Conservation (phyloP, 1,284 basidiomycete species). For the Boletus mariae region DNA sequence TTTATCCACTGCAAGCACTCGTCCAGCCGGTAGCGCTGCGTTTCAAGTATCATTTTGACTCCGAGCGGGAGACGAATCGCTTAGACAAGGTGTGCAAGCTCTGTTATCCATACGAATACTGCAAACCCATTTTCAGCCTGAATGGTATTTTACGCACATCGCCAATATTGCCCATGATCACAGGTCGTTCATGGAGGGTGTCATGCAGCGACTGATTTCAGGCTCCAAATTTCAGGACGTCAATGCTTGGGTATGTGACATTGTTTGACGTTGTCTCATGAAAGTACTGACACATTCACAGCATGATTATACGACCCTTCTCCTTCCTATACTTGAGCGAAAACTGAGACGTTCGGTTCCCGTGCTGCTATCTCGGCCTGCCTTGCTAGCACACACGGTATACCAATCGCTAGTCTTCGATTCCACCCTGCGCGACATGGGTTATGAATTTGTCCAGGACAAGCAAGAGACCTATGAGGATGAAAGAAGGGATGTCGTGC, state of each 20-base stretch:
- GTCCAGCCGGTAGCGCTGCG: slow-evolving; percentile 80
- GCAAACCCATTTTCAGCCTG: slow-evolving; percentile 57
- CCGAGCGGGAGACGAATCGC: slow-evolving; percentile 82
- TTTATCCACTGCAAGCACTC: slow-evolving; percentile 84
- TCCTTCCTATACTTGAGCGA: slow-evolving; percentile 65
- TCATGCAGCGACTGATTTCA: slow-evolving; percentile 71
- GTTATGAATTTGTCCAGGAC: slow-evolving; percentile 50
- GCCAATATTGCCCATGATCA: slow-evolving; percentile 83
- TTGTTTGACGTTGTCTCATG: neutral
- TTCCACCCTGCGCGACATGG: slow-evolving; percentile 71
- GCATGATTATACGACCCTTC: slow-evolving; percentile 76
- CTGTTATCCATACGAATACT: neutral
- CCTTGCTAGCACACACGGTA: slow-evolving; percentile 91
- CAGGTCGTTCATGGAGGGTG: slow-evolving; percentile 68
- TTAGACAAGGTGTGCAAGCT: slow-evolving; percentile 74
- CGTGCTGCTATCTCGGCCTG: slow-evolving; percentile 70
- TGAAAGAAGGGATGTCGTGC: slow-evolving; percentile 37
- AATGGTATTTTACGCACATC: slow-evolving; percentile 95
- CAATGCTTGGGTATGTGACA: slow-evolving; percentile 66
- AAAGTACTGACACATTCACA: slow-evolving; percentile 31
- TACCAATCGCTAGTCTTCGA: slow-evolving; percentile 92
- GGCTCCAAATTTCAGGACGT: slow-evolving; percentile 60
- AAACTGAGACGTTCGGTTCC: slow-evolving; percentile 78
- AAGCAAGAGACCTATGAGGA: slow-evolving; percentile 43
- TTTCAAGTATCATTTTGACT: slow-evolving; percentile 96